These are phyloP conservation scores for Kluyveromyces aestuarii DNA, from an alignment of 805 yeast genomes.

Conservation along the genomic window DNA sequence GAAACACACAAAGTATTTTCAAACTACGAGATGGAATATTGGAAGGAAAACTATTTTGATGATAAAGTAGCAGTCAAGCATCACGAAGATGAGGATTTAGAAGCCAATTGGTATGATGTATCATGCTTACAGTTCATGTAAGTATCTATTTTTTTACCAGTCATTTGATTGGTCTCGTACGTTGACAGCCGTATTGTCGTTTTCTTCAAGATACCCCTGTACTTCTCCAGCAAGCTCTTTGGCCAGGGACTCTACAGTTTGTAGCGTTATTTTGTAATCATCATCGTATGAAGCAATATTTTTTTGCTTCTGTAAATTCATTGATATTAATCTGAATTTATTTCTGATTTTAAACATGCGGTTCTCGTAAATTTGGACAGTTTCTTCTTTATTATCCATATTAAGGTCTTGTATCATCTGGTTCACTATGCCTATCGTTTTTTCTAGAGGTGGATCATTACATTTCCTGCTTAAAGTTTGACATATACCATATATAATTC, in stretches of 20 bases:
- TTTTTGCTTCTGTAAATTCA: constrained; percentile 20
- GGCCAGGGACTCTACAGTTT: constrained; percentile 28
- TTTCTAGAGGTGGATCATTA: constrained; percentile 9
- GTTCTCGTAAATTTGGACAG: constrained; percentile 48
- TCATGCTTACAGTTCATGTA: constrained; percentile 19
- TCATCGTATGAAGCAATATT: constrained; percentile 1
- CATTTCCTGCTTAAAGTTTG: constrained; percentile 30
- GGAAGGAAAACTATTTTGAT: constrained; percentile 43
- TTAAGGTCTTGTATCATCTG: constrained; percentile 25
- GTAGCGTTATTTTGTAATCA: constrained; percentile 18
- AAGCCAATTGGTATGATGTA: constrained; percentile 20
- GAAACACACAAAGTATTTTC: constrained; percentile 41
- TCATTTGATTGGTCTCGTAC: constrained; percentile 18
- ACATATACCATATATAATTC: constrained; percentile 51
- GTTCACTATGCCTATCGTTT: constrained; percentile 18
- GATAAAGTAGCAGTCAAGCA: constrained; percentile 35
- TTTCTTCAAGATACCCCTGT: constrained; percentile 24
- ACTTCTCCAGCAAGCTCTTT: constrained; percentile 24
- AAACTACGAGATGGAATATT: constrained; percentile 44
- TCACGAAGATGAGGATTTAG: constrained; percentile 16
- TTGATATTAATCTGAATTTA: constrained; percentile 45
- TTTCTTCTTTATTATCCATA: constrained; percentile 41
- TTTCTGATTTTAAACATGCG: constrained; percentile 47
- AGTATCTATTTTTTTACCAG: neutral
- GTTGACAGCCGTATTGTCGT: constrained; percentile 14